Evolutionary conservation across 805 yeast genomes (phyloP).

Genomic region (Suhomyces faveliae): DNA sequence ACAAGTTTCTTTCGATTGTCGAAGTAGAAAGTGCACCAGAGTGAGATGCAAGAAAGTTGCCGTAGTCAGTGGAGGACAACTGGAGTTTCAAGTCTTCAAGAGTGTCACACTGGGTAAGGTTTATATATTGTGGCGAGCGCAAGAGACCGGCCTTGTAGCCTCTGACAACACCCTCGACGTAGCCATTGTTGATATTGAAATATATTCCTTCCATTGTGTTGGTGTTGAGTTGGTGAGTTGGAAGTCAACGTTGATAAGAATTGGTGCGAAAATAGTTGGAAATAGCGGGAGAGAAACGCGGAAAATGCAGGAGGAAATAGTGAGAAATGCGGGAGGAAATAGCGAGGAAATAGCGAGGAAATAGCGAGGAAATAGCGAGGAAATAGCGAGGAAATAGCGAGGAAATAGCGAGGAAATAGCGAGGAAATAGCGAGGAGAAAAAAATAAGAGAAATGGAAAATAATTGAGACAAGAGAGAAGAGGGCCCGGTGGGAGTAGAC

Average conservation of each 20-base stretch:
- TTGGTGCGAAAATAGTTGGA: not conserved
- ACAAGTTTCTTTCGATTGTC: constrained; percentile 76
- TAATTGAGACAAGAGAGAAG: too few species aligned
- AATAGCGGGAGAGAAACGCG: not conserved
- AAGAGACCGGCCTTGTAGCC: constrained; percentile 88
- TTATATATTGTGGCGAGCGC: constrained; percentile 76
- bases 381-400: too few species aligned
- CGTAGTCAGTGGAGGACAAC: constrained; percentile 93
- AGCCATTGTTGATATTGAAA: constrained; percentile 89
- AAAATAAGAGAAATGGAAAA: too few species aligned
- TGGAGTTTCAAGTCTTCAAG: constrained; percentile 93
- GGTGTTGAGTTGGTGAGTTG: not conserved
- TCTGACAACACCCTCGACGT: constrained; percentile 89
- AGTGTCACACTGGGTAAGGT: constrained; percentile 92
- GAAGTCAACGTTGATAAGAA: not conserved
- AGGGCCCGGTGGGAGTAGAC: too few species aligned
- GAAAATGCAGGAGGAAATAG: not conserved
- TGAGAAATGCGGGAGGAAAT: not conserved
- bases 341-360: not conserved
- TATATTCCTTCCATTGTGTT: constrained; percentile 82
- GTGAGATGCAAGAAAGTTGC: constrained; percentile 80
- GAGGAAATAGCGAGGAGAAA: too few species aligned
- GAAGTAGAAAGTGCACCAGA: constrained; percentile 84
- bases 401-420: too few species aligned
- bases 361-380: too few species aligned